These are phyloP conservation scores for Sphagnum contortum DNA, from an alignment of 225 moss, liverwort and hornwort species.

Conservation along the genomic window DNA sequence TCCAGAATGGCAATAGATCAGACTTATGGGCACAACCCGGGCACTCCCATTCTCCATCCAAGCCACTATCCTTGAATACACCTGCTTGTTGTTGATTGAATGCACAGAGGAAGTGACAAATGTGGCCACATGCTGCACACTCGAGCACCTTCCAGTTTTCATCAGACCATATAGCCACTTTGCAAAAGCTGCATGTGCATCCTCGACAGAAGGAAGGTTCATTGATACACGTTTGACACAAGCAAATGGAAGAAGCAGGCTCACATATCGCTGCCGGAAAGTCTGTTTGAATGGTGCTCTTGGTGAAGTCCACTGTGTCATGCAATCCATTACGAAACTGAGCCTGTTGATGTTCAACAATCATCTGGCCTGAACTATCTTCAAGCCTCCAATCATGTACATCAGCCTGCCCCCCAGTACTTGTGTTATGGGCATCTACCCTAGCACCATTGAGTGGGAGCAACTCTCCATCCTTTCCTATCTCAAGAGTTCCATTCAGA, in stretches of 20 bases:
- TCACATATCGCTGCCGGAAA: background rate
- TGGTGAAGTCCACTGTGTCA: background rate
- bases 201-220: constrained; percentile 25
- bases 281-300: background rate
- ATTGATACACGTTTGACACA: constrained; percentile 30
- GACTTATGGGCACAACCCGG: constrained; percentile 22
- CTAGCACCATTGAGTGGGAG: background rate
- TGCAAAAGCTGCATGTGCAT: constrained; percentile 36
- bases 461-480: too few species aligned
- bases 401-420: too few species aligned
- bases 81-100: constrained; percentile 18
- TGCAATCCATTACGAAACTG: background rate
- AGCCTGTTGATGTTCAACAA: too few species aligned
- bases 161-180: constrained; percentile 7
- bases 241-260: constrained; percentile 9
- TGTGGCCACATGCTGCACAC: constrained; percentile 25
- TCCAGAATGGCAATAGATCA: constrained; percentile 22
- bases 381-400: too few species aligned
- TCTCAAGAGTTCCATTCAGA: too few species aligned
- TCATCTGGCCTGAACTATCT: too few species aligned
- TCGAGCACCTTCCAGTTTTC: constrained; percentile 21
- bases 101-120: constrained; percentile 34
- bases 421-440: background rate
- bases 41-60: constrained; percentile 27
- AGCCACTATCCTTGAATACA: constrained; percentile 16